Evolutionary conservation across 257 asterid species (phyloP).

Genomic region (Jacaranda copaia): DNA sequence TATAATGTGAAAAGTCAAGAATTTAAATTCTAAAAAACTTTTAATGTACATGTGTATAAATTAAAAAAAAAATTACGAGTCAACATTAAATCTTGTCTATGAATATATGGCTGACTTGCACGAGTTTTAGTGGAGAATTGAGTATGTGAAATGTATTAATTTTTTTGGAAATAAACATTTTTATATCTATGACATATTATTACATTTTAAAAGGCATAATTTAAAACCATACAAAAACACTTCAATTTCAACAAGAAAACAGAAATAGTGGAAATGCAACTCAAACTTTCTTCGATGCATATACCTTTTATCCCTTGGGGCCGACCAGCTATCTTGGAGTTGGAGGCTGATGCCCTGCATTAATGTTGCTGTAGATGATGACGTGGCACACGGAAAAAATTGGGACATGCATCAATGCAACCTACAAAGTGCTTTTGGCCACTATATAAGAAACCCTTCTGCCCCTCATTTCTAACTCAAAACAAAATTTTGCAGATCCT

Average conservation of each 20-base stretch:
- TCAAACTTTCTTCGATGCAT: conserved; percentile 34
- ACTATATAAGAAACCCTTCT: conserved; percentile 31
- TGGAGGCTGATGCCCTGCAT: conserved; percentile 27
- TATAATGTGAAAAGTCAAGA: no score
- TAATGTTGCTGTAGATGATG: conserved; percentile 27
- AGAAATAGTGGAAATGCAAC: background rate
- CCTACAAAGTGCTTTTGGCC: background rate
- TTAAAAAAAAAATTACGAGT: no score
- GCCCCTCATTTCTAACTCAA: conserved; percentile 23
- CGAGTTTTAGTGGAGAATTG: no score
- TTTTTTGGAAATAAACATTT: no score
- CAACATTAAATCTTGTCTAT: no score
- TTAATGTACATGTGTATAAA: no score
- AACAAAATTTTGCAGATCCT: background rate
- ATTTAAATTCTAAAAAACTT: no score
- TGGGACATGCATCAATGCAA: background rate
- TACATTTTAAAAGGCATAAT: background rate
- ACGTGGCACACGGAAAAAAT: conserved; percentile 31
- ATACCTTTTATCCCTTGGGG: conserved; percentile 36
- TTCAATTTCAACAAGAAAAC: background rate
- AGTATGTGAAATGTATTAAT: no score
- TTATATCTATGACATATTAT: no score
- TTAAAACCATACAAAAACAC: background rate
- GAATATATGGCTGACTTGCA: no score
- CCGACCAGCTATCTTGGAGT: conserved; percentile 48